Percentiles rank a stretch among this genome's conserved stretches.
Conservation (phyloP, 257 asterid genomes). For the Nicotiana obtusifolia region DNA sequence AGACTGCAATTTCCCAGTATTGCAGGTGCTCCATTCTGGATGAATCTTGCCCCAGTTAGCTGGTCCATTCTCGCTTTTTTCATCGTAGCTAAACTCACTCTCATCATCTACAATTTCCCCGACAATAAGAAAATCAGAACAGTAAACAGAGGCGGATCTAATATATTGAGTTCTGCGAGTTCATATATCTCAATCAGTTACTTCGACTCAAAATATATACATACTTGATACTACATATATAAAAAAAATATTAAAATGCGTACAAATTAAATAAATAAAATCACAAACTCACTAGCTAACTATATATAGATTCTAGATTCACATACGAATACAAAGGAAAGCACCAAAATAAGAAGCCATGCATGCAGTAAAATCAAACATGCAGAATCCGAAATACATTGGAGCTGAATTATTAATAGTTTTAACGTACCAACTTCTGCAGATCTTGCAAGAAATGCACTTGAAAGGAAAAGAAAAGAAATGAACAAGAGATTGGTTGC, state of each 20-base stretch:
- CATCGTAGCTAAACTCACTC: constrained; percentile 52
- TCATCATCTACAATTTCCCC: constrained; percentile 43
- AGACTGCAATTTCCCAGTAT: constrained; percentile 53
- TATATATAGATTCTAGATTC: no score
- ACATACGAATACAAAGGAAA: no score
- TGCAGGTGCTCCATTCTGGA: constrained; percentile 61
- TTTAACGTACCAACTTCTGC: constrained; percentile 41
- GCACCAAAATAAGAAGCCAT: background rate
- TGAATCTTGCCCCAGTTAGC: constrained; percentile 54
- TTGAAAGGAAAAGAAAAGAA: background rate
- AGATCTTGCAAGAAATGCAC: constrained; percentile 23
- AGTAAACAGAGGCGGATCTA: no score
- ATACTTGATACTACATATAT: no score
- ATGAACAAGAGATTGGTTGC: background rate
- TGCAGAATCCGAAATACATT: background rate
- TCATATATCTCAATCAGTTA: no score
- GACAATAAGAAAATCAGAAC: background rate
- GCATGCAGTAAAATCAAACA: background rate
- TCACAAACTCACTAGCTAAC: no score
- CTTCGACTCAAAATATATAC: no score
- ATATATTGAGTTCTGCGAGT: no score
- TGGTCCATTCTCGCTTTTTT: constrained; percentile 47
- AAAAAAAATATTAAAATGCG: no score
- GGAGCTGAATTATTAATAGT: background rate
- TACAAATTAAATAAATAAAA: no score